Percentiles rank a stretch among this genome's conserved stretches.
phyloP scores from a whole-genome alignment of 179 eudicot genomes.

The Kewa caespitosa region DNA sequence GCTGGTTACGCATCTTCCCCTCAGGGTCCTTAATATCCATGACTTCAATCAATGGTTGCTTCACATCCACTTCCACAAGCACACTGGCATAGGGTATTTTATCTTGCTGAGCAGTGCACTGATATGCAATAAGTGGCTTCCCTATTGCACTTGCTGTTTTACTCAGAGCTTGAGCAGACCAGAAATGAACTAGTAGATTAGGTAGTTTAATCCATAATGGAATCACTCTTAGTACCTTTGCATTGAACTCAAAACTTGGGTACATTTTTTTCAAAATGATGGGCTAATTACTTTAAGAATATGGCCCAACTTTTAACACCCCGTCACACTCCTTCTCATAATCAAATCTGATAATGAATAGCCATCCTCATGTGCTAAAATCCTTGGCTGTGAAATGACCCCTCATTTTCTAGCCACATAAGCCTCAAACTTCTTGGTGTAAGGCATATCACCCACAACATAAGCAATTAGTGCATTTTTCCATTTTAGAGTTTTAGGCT shows the following conservation, averaged over 20 bases:
- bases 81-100: background rate
- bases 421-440: background rate
- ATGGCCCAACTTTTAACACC: background rate
- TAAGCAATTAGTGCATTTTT: background rate
- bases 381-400: background rate
- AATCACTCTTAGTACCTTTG: background rate
- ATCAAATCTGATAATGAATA: background rate
- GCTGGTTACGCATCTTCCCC: background rate
- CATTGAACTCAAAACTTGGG: background rate
- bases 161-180: background rate
- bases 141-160: background rate
- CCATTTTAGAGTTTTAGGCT: background rate
- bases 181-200: background rate
- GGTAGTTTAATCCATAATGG: background rate
- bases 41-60: background rate
- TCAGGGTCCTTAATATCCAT: background rate
- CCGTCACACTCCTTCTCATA: background rate
- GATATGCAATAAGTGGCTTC: background rate
- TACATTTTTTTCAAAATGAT: background rate
- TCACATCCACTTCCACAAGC: background rate
- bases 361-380: background rate
- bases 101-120: background rate
- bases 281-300: background rate
- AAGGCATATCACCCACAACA: background rate
- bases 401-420: background rate